These are phyloP conservation scores for Populus ilicifolia DNA, from an alignment of 345 rosid genomes.

Conservation along the genomic window DNA sequence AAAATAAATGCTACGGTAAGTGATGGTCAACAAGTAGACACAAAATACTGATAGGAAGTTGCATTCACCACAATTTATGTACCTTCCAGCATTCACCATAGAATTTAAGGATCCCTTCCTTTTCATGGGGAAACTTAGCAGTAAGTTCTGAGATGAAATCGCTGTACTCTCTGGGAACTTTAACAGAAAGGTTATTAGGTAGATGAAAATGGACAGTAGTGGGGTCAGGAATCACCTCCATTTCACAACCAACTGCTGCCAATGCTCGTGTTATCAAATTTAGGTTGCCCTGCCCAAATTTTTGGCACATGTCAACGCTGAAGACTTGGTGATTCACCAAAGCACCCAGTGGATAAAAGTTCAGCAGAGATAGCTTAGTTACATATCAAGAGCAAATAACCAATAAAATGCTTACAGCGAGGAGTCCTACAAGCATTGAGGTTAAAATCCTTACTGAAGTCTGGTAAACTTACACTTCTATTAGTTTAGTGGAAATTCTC, in stretches of 20 bases:
- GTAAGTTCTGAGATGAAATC: conserved; percentile 66
- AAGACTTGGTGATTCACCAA: not conserved
- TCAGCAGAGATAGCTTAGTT: not conserved
- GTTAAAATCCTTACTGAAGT: not conserved
- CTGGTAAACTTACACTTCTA: not conserved
- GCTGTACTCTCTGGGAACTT: conserved; percentile 62
- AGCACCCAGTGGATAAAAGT: not conserved
- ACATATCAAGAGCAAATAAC: not conserved
- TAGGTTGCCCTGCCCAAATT: conserved; percentile 71
- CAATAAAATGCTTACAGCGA: not conserved
- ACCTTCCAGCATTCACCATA: conserved; percentile 94
- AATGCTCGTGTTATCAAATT: conserved; percentile 87
- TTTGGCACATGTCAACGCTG: conserved; percentile 8
- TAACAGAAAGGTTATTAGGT: conserved; percentile 69
- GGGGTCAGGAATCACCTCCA: conserved; percentile 94
- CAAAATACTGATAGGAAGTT: conserved; percentile 1
- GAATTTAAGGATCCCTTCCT: conserved; percentile 79
- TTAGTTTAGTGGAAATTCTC: no score
- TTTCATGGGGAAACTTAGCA: conserved; percentile 73
- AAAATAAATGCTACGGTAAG: conserved; percentile 13
- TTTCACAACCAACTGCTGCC: conserved; percentile 79
- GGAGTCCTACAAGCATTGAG: not conserved
- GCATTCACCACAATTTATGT: conserved; percentile 24
- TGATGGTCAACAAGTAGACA: conserved; percentile 11
- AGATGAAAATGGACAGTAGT: conserved; percentile 95